Percentiles rank a stretch among this genome's conserved stretches.
Conservation (phyloP, 75 land plant species). For the Chamaecyparis obtusa region DNA sequence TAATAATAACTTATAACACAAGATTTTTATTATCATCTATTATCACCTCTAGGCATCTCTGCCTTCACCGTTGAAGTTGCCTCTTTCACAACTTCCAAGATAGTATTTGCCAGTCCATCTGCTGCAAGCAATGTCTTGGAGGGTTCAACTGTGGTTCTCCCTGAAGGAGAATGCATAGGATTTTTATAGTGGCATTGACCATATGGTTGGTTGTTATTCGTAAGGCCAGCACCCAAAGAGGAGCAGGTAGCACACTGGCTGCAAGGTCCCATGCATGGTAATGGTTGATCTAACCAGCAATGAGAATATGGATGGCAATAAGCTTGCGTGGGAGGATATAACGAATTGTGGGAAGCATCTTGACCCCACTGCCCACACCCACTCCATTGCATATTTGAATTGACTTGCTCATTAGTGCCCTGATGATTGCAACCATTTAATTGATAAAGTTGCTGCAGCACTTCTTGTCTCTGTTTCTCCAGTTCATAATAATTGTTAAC, state of each 20-base stretch:
- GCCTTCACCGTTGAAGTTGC: constrained; percentile 3
- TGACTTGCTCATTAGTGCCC: background rate
- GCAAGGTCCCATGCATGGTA: constrained; percentile 3
- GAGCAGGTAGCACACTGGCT: background rate
- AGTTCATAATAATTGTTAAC: constrained; percentile 9
- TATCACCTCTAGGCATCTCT: background rate
- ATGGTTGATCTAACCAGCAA: background rate
- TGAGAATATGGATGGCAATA: constrained; percentile 10
- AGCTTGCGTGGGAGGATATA: background rate
- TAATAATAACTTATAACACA: background rate
- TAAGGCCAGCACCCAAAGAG: background rate
- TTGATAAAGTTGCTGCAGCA: constrained; percentile 7
- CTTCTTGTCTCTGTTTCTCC: constrained; percentile 11
- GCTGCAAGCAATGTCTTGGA: background rate
- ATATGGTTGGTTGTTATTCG: constrained; percentile 2
- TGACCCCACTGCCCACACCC: background rate
- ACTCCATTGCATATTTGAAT: constrained; percentile 3
- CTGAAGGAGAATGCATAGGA: background rate
- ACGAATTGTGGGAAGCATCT: background rate
- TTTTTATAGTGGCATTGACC: background rate
- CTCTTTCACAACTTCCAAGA: constrained; percentile 5
- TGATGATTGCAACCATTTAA: constrained; percentile 4
- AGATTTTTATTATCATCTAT: background rate
- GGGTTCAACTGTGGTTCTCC: constrained; percentile 1
- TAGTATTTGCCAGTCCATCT: background rate